Base-by-base conservation (phyloP, 306 rosid genomes). In the Lablab purpureus region DNA sequence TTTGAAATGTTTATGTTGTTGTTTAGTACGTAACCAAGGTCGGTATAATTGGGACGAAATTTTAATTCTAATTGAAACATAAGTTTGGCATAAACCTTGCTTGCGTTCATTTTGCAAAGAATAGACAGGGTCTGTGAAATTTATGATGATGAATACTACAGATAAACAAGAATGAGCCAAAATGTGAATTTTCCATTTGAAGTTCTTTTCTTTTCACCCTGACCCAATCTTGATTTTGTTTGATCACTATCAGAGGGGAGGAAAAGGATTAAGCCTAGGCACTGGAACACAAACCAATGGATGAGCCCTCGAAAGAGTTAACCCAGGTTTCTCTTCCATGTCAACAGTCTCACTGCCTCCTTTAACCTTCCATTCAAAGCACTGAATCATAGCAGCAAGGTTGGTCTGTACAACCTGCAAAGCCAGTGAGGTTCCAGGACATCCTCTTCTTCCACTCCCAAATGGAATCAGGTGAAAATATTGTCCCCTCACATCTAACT, bases 401-500 rank as follows among this genome's bases (percentile, higher is more conserved):
- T 78, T 85, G 2, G 89, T 25, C 15, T 87, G 94, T 67, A 89
- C 92, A 62, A 93, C 80, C 10, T 84, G 88, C 73, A 93, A 45
- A n/a, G 94, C 98, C n/a, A 93, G 82, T 17, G 98, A 76, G 5
- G 89, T 86, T 72, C 94, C 97, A 45, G 98, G 98, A 18, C 97
- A 93, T 10, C 88, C 87, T 85, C 97, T 91, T 89, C 97, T 90
- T 43, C 97, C 97, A 65, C 92, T 89, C 21, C 98, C 98, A 86
- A 93, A 93, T 66, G 97, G 96, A 73, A 93, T 66, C 10, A 93
- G 28, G 10, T 91, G 86, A 84, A 89, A 93, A 80, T 91, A 88
- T 5, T 91, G 93, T 8, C 97, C 98, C 72, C 97, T 91, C 47
- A 91, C 82, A 79, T 93, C 98, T 10, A 85, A 30, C 17, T 67